A percentile compares a stretch with the other conserved stretches of the same genome.
These are phyloP conservation scores for Monoraphidium neglectum DNA, from an alignment of 139 green algal species.

Conservation along the genomic window DNA sequence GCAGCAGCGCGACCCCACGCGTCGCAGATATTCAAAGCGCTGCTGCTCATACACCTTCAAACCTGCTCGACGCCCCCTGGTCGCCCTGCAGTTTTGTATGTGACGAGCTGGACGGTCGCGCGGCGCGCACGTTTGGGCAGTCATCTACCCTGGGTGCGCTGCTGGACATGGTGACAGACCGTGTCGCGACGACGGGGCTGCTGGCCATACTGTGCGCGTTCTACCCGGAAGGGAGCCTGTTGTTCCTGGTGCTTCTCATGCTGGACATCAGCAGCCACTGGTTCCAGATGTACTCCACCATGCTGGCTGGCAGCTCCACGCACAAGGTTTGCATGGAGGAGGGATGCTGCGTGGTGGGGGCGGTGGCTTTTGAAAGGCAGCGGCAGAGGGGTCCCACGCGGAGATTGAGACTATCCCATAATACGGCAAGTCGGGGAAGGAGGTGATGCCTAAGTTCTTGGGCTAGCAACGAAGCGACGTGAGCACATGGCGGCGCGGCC, in stretches of 20 bases:
- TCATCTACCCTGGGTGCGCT: slow-evolving; percentile 88
- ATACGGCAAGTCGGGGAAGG: too few relatives aligned
- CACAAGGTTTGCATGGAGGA: too few relatives aligned
- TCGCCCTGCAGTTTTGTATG: slow-evolving; percentile 79
- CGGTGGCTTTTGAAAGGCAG: too few relatives aligned
- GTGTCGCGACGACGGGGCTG: slow-evolving; percentile 87
- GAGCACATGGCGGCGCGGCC: too few relatives aligned
- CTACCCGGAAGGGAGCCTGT: slow-evolving; percentile 53
- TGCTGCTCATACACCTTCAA: neutral
- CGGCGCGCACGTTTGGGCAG: slow-evolving; percentile 84
- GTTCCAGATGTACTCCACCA: slow-evolving; percentile 88
- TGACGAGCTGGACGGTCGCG: slow-evolving; percentile 93
- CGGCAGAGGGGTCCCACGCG: too few relatives aligned
- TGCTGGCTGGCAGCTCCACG: slow-evolving; percentile 61
- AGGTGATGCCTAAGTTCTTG: too few relatives aligned
- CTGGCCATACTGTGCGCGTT: slow-evolving; percentile 54
- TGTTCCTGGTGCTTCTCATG: slow-evolving; percentile 75
- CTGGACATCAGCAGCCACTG: slow-evolving; percentile 96
- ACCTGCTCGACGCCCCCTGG: too few relatives aligned
- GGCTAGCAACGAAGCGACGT: too few relatives aligned
- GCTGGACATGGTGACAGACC: slow-evolving; percentile 98
- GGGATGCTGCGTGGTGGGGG: too few relatives aligned
- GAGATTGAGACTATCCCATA: too few relatives aligned
- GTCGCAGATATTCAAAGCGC: neutral
- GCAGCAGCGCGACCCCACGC: neutral